Conservation (phyloP, 1,284 basidiomycete species). For the Boletus holoroseus region DNA sequence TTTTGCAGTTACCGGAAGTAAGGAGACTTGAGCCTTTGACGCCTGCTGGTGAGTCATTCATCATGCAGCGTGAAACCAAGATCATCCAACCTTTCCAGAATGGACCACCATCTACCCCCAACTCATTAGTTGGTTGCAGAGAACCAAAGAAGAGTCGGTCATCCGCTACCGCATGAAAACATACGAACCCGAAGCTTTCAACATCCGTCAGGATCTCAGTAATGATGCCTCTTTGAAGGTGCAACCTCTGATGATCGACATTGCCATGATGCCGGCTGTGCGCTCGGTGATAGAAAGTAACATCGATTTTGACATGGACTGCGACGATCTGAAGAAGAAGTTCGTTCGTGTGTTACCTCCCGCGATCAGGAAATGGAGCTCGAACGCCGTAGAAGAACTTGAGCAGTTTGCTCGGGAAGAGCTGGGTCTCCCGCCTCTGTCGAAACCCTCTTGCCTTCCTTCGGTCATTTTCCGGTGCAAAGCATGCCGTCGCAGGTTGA, state of each 20-base stretch:
- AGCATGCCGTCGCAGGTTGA: constrained; percentile 1
- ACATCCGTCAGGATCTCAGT: neutral
- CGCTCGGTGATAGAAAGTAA: constrained; percentile 1
- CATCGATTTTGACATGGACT: neutral
- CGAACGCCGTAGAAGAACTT: constrained; percentile 10
- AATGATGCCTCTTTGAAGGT: neutral
- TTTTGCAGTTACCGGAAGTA: constrained; percentile 12
- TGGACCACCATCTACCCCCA: constrained; percentile 13
- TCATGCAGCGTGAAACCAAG: too few relatives aligned
- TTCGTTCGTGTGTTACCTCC: neutral
- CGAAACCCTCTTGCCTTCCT: constrained; percentile 10
- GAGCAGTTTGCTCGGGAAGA: constrained; percentile 2
- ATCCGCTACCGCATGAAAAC: neutral
- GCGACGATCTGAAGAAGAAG: neutral
- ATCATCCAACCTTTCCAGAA: neutral
- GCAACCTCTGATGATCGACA: constrained; percentile 8
- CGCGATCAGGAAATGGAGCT: constrained; percentile 11
- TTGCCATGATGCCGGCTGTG: constrained; percentile 6
- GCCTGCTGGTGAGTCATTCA: constrained; percentile 9
- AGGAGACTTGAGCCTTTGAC: constrained; percentile 10
- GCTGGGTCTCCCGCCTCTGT: neutral
- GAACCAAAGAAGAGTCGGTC: neutral
- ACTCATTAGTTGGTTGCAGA: neutral
- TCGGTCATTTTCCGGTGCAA: constrained; percentile 16
- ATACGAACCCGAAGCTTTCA: neutral